Conservation (phyloP, 2,329 filamentous ascomycete genomes). For the Neofusicoccum ribis region DNA sequence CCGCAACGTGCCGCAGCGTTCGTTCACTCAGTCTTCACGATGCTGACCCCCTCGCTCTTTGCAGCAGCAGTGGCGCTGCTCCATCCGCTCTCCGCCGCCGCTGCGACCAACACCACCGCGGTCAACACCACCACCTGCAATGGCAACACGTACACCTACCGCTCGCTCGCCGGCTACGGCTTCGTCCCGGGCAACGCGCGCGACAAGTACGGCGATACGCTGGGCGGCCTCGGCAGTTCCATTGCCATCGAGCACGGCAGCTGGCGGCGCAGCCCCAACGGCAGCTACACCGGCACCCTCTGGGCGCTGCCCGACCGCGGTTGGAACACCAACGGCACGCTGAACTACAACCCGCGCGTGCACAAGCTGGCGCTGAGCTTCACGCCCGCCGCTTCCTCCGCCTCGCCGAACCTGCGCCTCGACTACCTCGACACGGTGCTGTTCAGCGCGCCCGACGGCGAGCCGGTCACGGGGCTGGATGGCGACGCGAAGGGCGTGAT, state of each 20-base stretch:
- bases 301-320: conserved; percentile 68
- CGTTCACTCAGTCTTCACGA: neutral
- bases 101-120: neutral
- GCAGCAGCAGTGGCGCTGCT: neutral
- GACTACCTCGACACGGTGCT: conserved; percentile 65
- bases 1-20: no score
- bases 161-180: conserved; percentile 67
- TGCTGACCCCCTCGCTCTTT: neutral
- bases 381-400: conserved; percentile 54
- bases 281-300: conserved; percentile 63
- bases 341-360: conserved; percentile 54
- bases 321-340: conserved; percentile 71
- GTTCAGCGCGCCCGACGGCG: conserved; percentile 63
- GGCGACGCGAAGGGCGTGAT: conserved; percentile 56
- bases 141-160: conserved; percentile 64
- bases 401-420: conserved; percentile 61
- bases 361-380: conserved; percentile 67
- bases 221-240: conserved; percentile 66
- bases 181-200: conserved; percentile 57
- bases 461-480: conserved; percentile 65
- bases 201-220: conserved; percentile 69
- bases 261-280: conserved; percentile 59
- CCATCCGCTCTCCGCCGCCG: neutral
- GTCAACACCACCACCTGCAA: conserved; percentile 52
- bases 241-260: conserved; percentile 61